phyloP scores from a whole-genome alignment of 1,139 yeast genomes.

The Lodderomyces metapsilosis region DNA sequence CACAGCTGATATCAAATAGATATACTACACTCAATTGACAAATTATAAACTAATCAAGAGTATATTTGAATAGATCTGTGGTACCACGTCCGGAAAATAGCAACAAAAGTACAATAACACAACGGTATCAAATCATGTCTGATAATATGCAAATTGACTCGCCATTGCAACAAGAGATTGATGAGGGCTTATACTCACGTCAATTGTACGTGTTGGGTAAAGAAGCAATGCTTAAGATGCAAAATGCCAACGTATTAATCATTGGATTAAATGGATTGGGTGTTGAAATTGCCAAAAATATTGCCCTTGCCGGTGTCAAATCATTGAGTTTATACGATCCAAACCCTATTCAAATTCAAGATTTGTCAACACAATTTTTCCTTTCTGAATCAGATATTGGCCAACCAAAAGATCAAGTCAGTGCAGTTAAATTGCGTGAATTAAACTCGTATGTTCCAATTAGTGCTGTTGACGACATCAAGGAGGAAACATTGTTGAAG shows the following conservation, averaged over 20 bases:
- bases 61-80: too few species aligned
- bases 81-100: too few species aligned
- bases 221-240: slow-evolving; percentile 98
- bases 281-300: slow-evolving; percentile 92
- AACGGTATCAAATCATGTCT: slow-evolving; percentile 12
- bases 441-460: slow-evolving; percentile 90
- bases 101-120: too few species aligned
- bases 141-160: slow-evolving; percentile 55
- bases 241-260: slow-evolving; percentile 81
- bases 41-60: too few species aligned
- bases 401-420: slow-evolving; percentile 68
- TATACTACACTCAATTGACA: too few species aligned
- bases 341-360: slow-evolving; percentile 59
- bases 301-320: slow-evolving; percentile 96
- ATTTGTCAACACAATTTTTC: slow-evolving; percentile 88
- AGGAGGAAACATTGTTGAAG: slow-evolving; percentile 46
- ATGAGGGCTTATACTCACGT: slow-evolving; percentile 92
- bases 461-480: slow-evolving; percentile 57
- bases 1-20: too few species aligned
- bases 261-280: slow-evolving; percentile 92
- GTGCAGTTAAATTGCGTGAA: slow-evolving; percentile 68
- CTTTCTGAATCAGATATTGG: slow-evolving; percentile 72
- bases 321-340: slow-evolving; percentile 89
- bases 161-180: slow-evolving; percentile 56
- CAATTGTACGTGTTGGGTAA: slow-evolving; percentile 92